phyloP scores from a whole-genome alignment of 2,329 filamentous ascomycete species.

The Fusarium fujikuroi region DNA sequence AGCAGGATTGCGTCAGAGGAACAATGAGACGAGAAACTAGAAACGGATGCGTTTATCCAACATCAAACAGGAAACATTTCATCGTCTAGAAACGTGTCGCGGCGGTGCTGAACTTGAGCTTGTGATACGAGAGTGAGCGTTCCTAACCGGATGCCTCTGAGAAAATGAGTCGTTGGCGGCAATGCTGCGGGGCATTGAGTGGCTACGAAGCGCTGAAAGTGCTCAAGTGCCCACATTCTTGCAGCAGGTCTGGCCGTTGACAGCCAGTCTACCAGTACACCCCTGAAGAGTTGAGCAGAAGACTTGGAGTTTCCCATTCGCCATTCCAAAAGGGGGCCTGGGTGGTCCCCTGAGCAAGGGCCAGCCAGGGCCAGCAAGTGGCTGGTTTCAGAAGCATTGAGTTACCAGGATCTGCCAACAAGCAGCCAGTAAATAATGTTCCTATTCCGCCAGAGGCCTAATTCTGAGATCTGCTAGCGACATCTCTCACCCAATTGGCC shows the following conservation, averaged over 20 bases:
- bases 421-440: conserved; percentile 36
- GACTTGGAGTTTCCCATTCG: conserved; percentile 15
- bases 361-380: conserved; percentile 32
- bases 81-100: conserved; percentile 12
- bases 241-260: conserved; percentile 24
- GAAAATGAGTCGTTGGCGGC: conserved; percentile 33
- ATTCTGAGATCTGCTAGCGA: conserved; percentile 38
- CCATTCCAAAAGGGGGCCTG: conserved; percentile 23
- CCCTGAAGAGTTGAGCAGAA: conserved; percentile 20
- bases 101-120: conserved; percentile 14
- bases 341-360: conserved; percentile 30
- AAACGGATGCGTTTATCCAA: conserved; percentile 15
- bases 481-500: conserved; percentile 40
- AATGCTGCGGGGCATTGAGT: conserved; percentile 37
- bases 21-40: conserved; percentile 17
- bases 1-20: conserved; percentile 28
- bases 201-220: conserved; percentile 34
- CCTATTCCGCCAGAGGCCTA: conserved; percentile 20
- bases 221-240: conserved; percentile 10
- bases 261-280: conserved; percentile 19
- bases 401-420: conserved; percentile 11
- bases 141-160: conserved; percentile 39
- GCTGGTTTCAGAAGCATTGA: conserved; percentile 43
- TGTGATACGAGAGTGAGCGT: conserved; percentile 22
- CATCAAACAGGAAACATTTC: conserved; percentile 26